Evolutionary conservation across 179 eudicot species (phyloP), one percentile per base, ranked within the genome.

Genomic region (Beta lomatogona): DNA sequence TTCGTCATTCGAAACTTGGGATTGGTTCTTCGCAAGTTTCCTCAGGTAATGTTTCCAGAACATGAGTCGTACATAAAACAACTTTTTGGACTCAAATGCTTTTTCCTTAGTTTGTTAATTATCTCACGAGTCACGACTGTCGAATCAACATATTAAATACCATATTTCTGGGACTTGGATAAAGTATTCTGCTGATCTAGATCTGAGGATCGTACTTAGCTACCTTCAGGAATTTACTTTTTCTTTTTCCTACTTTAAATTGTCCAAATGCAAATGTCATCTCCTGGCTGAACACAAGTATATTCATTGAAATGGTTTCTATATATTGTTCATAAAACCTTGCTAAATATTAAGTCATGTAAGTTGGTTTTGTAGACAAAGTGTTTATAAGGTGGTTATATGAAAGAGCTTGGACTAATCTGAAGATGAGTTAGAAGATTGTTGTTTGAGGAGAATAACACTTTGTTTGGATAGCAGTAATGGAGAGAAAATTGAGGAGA

Each of bases 1-100:
- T 96, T 77, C 68, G 77, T 96, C 87, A 96, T 96, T 81, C 86
- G 99, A 82, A 89, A 91, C 76, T 87, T 96, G 89, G 99, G 99
- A 12, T 88, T 96, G 86, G 81, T 88, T 85, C 97, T 96, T 81
- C 96, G 96, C 31, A 94, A 89, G 85, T 96, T 94, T 73, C 99
- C 99, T 68, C 98, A 92, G 97, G 99, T 96, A 80, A 46, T 69
- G 63, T 79, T 80, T 81, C 75, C 50, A 19, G 6, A 46, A 71
- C 50, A 19, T 36, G 6, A 21, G 72, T 41, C 50, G 4, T 68
- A 68, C 21, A 21, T 65, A 3, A 65, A 22, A 31, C n/a, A 68
- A 36, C 12, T 28, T 41, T 74, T 54, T 5, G 63, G 41, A 53
- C 53, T 48, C 31, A 70, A 21, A 41, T 4, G 11, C 31, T 48